Evolutionary conservation across 495 filamentous ascomycete genomes (phyloP).

Genomic region (Daldinia childiae): DNA sequence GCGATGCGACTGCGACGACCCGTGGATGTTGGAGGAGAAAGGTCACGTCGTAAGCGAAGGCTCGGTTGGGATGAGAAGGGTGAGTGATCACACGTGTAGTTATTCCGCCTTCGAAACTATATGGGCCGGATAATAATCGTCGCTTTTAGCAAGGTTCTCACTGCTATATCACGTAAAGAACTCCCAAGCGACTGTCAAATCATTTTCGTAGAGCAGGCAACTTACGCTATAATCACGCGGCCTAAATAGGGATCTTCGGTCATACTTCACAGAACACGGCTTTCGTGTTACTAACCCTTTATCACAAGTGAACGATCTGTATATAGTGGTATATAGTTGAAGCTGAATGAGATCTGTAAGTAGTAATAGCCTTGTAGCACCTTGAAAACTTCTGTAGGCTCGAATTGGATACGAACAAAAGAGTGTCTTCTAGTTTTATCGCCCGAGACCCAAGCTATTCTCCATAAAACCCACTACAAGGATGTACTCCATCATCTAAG

Average conservation of each 20-base stretch:
- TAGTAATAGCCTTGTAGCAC: background rate
- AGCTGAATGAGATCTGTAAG: background rate
- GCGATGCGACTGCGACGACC: conserved; percentile 39
- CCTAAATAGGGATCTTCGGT: conserved; percentile 34
- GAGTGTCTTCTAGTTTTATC: background rate
- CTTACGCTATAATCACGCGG: conserved; percentile 41
- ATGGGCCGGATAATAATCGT: conserved; percentile 24
- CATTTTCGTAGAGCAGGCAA: background rate
- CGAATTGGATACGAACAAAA: background rate
- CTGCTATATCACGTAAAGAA: background rate
- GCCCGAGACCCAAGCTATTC: background rate
- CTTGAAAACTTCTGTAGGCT: background rate
- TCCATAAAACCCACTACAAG: background rate
- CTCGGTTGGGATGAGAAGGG: conserved; percentile 42
- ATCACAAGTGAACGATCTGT: background rate
- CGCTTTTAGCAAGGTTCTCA: conserved; percentile 17
- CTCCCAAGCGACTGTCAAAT: background rate
- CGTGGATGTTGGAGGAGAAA: conserved; percentile 50
- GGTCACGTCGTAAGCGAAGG: conserved; percentile 53
- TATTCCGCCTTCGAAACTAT: conserved; percentile 49
- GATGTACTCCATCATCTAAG: background rate
- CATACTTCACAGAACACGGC: conserved; percentile 7
- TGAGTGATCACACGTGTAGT: conserved; percentile 40
- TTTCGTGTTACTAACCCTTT: background rate
- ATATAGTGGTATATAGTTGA: background rate